Evolutionary conservation across 805 yeast genomes (phyloP), one percentile per base, ranked within the genome.

Genomic region (Ogataea parapolymorpha): DNA sequence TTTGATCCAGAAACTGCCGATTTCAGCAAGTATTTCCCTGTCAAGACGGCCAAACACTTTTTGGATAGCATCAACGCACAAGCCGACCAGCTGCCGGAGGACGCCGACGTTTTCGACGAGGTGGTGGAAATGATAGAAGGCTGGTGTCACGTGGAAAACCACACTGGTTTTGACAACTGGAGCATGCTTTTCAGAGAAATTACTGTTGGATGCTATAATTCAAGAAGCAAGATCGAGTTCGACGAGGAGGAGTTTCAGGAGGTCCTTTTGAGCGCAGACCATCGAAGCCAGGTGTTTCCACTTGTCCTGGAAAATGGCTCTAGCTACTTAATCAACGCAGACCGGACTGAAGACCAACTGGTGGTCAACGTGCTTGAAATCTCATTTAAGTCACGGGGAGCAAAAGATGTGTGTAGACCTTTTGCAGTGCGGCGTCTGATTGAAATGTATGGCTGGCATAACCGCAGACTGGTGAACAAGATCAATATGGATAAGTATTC

Each of bases 391-490:
- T 32, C 45, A 33, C 58, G 44, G 20, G 49, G 51, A 18, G 58
- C 56, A 20, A 48, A 48, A 30, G 65, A 61, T 38, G 49, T 61
- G 11, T 42, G 54, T 26, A 61, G 53, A 40, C 46, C 54, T 13
- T 46, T 49, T 36, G 51, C 64, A 4, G 51, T 63, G 25, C 51
- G 50, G 26, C 51, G 58, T 36, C 32, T 63, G 22, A 54, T 61
- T 28, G 66, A 63, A 39, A 42, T 58, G 48, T 61, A 62, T 32
- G 64, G 62, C 5, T 58, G 61, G 52, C 50, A 55, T 25, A 50
- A 55, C 33, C 53, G 50, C 7, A 39, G 56, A 28, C 33, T 61
- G 16, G 46, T 63, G 22, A 46, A 42, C 18, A 48, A 53, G 16
- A 49, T 63, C 22, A 44, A 58, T 24, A 44, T 47, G 2, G 45